These are phyloP conservation scores for Margaritispora aquatica DNA, from an alignment of 495 filamentous ascomycete genomes.

Conservation along the genomic window DNA sequence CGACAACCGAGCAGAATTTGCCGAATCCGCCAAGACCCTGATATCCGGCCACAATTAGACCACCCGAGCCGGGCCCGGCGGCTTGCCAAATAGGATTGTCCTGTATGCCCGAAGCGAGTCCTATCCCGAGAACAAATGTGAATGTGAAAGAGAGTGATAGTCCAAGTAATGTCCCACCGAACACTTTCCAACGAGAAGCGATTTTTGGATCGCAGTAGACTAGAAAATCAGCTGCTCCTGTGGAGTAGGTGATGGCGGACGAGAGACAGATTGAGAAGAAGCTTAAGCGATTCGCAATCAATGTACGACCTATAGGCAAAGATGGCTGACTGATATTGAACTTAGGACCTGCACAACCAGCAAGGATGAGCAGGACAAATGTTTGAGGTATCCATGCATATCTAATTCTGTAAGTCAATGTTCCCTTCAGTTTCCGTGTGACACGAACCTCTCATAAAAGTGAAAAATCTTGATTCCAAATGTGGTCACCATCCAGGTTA, in stretches of 20 bases:
- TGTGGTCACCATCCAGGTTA: constrained; percentile 61
- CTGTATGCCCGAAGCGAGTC: constrained; percentile 55
- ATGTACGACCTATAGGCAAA: constrained; percentile 41
- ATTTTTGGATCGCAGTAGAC: constrained; percentile 48
- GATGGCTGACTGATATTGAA: constrained; percentile 53
- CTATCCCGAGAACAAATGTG: constrained; percentile 63
- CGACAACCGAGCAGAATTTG: constrained; percentile 65
- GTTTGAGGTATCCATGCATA: constrained; percentile 66
- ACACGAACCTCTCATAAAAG: constrained; percentile 56
- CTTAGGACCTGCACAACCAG: constrained; percentile 56
- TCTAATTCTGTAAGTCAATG: constrained; percentile 26
- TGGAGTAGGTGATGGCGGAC: constrained; percentile 53
- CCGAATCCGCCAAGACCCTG: constrained; percentile 59
- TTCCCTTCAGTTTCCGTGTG: not conserved
- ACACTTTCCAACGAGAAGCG: constrained; percentile 25
- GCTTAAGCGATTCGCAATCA: constrained; percentile 54
- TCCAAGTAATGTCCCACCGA: constrained; percentile 28
- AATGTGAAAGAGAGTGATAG: constrained; percentile 28
- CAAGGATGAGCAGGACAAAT: constrained; percentile 58
- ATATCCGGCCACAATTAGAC: constrained; percentile 62
- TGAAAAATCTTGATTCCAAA: constrained; percentile 72
- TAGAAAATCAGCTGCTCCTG: constrained; percentile 48
- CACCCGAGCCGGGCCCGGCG: constrained; percentile 54
- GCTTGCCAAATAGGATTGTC: constrained; percentile 43
- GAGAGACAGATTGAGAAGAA: constrained; percentile 64